A percentile compares a stretch with the other conserved stretches of the same genome.
Evolutionary conservation across 352 stramenopile species (phyloP).

Genomic region (Phytophthora tentaculata): DNA sequence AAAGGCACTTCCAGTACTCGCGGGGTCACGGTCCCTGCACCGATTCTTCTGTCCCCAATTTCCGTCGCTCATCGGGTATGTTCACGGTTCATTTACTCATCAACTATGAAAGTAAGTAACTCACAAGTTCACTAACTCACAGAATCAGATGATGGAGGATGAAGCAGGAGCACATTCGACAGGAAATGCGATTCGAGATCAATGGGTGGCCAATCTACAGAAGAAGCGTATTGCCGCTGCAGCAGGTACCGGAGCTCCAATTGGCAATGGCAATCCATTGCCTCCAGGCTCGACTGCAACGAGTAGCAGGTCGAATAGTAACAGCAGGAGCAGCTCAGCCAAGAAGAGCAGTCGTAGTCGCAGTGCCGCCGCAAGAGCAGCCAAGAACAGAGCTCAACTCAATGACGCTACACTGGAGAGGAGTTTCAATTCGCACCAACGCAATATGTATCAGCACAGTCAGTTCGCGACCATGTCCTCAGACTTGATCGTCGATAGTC

Average conservation of each 20-base stretch:
- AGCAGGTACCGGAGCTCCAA: constrained; percentile 25
- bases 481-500: constrained; percentile 36
- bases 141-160: constrained; percentile 42
- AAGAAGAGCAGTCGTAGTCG: constrained; percentile 41
- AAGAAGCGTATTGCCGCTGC: constrained; percentile 67
- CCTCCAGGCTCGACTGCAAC: constrained; percentile 10
- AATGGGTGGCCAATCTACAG: constrained; percentile 88
- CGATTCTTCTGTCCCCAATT: constrained; percentile 59
- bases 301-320: constrained; percentile 26
- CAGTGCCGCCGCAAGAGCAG: constrained; percentile 15
- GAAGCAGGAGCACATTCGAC: constrained; percentile 19
- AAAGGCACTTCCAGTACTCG: constrained; percentile 34
- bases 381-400: constrained; percentile 19
- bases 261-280: constrained; percentile 38
- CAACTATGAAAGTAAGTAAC: background rate
- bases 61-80: constrained; percentile 57
- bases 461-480: constrained; percentile 41
- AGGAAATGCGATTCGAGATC: constrained; percentile 76
- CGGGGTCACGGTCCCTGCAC: constrained; percentile 18
- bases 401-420: constrained; percentile 38
- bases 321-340: constrained; percentile 27
- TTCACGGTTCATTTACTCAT: background rate
- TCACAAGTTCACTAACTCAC: constrained; percentile 18
- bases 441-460: constrained; percentile 38
- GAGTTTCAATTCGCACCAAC: constrained; percentile 41